Base-by-base conservation (phyloP, 495 filamentous ascomycete species). In the Neurospora sp. region DNA sequence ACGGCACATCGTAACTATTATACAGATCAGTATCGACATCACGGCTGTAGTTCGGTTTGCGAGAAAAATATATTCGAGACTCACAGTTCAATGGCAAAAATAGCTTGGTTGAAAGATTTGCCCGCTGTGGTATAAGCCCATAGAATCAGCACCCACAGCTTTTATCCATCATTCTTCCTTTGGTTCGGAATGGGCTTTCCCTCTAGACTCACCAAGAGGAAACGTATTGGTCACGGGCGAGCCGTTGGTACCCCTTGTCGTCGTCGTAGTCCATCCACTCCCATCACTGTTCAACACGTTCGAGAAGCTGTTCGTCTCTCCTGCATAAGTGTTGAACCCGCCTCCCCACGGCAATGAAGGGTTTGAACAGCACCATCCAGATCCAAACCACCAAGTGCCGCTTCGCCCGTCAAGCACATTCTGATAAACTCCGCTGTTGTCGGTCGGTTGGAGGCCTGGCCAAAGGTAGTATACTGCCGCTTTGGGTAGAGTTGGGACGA, bases 351-450 rank as follows among this genome's bases (percentile, higher is more conserved):
- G 77, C 41, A 84, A 73, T 39, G 70, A 78, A 10, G 82, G 83
- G 53, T 84, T 83, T 8, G 75, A 77, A 69, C 81, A 83, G 61
- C 83, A 84, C 83, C 82, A 85, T 8, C 83, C 82, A 20, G 75
- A 76, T 8, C 80, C 81, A 68, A 85, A 82, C 81, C 82, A 83
- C 83, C 83, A 84, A 6, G 79, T 82, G 10, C 82, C 81, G 14
- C 75, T 80, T 3, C 82, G 74, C 8, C 83, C 81, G 70, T 83
- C 83, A 8, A 84, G 77, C 6, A 83, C 83, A 22, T 80, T 79
- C 69, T 83, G 81, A 39, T 83, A 84, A 5, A 84, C 81, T 20
- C 82, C 83, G 27, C 72, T 81, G 40, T 81, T 80, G 68, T 81
- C 83, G 4, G 79, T 81, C 2, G 82, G 79, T 69, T 84, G 79